Evolutionary conservation across 1,284 basidiomycete genomes (phyloP).

Genomic region (Ustilago cynodontis): DNA sequence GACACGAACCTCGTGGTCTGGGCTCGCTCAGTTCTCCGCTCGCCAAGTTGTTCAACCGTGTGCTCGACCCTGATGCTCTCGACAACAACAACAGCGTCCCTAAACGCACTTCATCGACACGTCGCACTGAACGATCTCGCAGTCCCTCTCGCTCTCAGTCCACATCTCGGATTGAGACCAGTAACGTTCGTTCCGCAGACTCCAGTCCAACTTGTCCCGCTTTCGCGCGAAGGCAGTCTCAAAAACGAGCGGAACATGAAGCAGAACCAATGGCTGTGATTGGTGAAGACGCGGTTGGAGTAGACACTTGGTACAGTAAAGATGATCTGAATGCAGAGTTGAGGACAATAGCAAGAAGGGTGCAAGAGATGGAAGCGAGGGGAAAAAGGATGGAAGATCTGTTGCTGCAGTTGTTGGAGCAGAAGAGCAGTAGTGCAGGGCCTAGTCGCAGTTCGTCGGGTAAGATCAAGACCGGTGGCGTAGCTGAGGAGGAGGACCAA

Average conservation of each 20-base stretch:
- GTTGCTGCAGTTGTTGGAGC: conserved; percentile 36
- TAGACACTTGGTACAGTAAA: conserved; percentile 2
- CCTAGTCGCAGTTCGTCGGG: background rate
- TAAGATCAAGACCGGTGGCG: background rate
- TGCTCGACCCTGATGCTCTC: conserved; percentile 22
- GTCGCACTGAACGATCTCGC: conserved; percentile 9
- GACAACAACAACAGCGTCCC: conserved; percentile 1
- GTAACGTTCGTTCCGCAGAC: background rate
- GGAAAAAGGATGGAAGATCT: conserved; percentile 50
- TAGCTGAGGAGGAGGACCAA: background rate
- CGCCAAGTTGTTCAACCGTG: conserved; percentile 42
- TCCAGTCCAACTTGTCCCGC: conserved; percentile 14
- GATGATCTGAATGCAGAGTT: conserved; percentile 30
- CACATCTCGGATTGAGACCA: background rate
- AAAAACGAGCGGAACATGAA: background rate
- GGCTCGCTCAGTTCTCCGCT: conserved; percentile 46
- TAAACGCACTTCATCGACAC: conserved; percentile 8
- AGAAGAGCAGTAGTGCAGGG: conserved; percentile 9
- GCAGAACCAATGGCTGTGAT: conserved; percentile 1
- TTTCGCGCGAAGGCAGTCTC: background rate
- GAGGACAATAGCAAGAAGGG: conserved; percentile 25
- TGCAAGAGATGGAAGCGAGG: conserved; percentile 47
- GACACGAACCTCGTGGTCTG: conserved; percentile 36
- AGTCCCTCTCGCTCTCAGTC: conserved; percentile 15
- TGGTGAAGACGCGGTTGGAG: conserved; percentile 1